phyloP scores from a whole-genome alignment of 768 basidiomycete species.

The Neoboletus subvelutipes region DNA sequence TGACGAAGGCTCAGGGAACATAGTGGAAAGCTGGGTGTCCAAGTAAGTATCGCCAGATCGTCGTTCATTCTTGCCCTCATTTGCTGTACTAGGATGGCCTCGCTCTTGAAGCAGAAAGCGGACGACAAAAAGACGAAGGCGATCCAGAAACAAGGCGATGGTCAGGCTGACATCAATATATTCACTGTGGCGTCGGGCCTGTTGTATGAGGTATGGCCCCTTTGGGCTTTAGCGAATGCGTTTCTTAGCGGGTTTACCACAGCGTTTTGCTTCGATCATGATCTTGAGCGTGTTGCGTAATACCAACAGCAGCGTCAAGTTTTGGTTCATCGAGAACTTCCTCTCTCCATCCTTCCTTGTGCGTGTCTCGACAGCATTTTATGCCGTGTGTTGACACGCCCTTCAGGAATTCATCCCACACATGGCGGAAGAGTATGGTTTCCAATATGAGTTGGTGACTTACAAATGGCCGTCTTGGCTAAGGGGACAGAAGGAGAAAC shows the following conservation, averaged over 20 bases:
- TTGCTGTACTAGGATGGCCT: conserved; percentile 39
- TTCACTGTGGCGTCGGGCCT: conserved; percentile 98
- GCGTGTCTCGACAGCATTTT: conserved; percentile 24
- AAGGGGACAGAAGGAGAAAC: conserved; percentile 95
- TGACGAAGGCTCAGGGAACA: conserved; percentile 33
- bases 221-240: not conserved
- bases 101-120: conserved; percentile 39
- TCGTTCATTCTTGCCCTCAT: conserved; percentile 1
- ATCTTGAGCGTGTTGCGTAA: conserved; percentile 93
- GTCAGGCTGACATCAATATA: conserved; percentile 93
- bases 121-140: conserved; percentile 20
- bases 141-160: conserved; percentile 27
- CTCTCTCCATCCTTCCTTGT: conserved; percentile 95
- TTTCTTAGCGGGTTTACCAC: conserved; percentile 6
- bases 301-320: conserved; percentile 93
- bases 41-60: conserved; percentile 40
- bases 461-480: conserved; percentile 99
- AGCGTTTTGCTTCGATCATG: conserved; percentile 99
- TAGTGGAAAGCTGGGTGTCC: conserved; percentile 50
- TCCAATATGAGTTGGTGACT: conserved; percentile 96
- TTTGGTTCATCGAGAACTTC: conserved; percentile 99
- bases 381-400: not conserved
- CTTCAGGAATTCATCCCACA: conserved; percentile 90
- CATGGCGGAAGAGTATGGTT: conserved; percentile 86
- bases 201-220: conserved; percentile 80